Base-by-base conservation (phyloP, 148 eudicot genomes). In the Vaccinium corymbosum region DNA sequence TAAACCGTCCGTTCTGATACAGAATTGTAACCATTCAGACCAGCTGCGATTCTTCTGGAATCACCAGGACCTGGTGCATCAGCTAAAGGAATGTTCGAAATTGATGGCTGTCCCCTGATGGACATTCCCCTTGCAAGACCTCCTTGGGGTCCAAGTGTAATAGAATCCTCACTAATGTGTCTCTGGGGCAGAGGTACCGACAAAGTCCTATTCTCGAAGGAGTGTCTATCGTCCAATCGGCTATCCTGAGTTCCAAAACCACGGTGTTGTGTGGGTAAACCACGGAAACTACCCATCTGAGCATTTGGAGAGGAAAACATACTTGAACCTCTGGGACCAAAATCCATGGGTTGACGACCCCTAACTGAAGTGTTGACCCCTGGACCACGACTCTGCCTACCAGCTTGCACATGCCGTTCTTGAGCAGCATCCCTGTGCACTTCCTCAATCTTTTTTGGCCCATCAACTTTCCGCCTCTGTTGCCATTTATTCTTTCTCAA, bases 71-170 rank as follows among this genome's bases (percentile, higher is more conserved):
- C 81, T 73, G 89, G 74, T 70, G 80, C 71, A 64, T 92, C 93
- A 79, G 87, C 83, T 55, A 86, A 80, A 38, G 89, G 85, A 76
- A 84, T 80, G 53, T 73, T 84, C 48, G 88, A 78, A 77, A 88
- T 79, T 11, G 93, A 86, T 72, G 89, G 85, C 53, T 91, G 95
- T 64, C 96, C 94, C 87, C 92, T 91, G 78, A 81, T 77, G 56
- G 98, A 92, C 98, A 95, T 95, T 52, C 94, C 93, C 90, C 90
- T 92, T 2, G 93, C 97, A 87, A 95, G 94, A 82, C 95, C 98
- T 86, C 98, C 98, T 89, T 95, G 98, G 51, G 98, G 97, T 61
- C 94, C 98, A 80, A 95, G 95, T 38, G 94, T 93, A 76, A 93
- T 91, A 59, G 94, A 83, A 72, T 92, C 94, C 78, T 91, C 95